Base-by-base conservation (phyloP, 2,329 filamentous ascomycete genomes). In the Pyricularia sp. region DNA sequence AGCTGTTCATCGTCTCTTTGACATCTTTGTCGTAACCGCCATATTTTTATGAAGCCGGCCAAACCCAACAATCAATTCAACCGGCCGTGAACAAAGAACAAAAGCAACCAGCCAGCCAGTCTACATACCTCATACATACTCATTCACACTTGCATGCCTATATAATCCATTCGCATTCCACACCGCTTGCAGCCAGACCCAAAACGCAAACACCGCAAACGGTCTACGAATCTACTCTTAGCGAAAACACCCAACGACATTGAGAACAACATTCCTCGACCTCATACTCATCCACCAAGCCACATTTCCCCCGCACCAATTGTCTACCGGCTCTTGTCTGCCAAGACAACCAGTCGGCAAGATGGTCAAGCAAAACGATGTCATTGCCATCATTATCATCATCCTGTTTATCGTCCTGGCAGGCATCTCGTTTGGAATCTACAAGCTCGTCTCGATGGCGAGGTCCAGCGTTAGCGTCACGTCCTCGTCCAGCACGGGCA, bases 361-460 rank as follows among this genome's bases (percentile, higher is more conserved):
- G 73, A 88, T 86, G 84, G 81, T 84, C 74, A 86, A 90, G 77
- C 79, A 84, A 80, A 90, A 90, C 84, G 84, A 90, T 78, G 85
- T 86, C 74, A 90, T 90, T 77, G 88, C 88, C 73, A 82, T 90
- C 77, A 90, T 90, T 76, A 85, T 90, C 78, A 89, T 90, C 77
- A 77, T 90, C 69, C 83, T 90, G 73, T 90, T 90, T 79, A 77
- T 87, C 75, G 79, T 90, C 66, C 83, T 90, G 65, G 86, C 86
- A 68, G 79, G 81, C 70, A 86, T 90, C 69, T 83, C 85, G 9
- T 89, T 89, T 73, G 88, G 86, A 71, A 90, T 90, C 77, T 89
- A 86, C 79, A 82, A 83, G 70, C 79, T 90, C 10, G 87, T 90
- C 66, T 81, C 82, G 72, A 77, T 83, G 31, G 86, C 83, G 25